phyloP scores from a whole-genome alignment of 1,284 basidiomycete genomes.

The Ceratorhiza oryzae-sativae region DNA sequence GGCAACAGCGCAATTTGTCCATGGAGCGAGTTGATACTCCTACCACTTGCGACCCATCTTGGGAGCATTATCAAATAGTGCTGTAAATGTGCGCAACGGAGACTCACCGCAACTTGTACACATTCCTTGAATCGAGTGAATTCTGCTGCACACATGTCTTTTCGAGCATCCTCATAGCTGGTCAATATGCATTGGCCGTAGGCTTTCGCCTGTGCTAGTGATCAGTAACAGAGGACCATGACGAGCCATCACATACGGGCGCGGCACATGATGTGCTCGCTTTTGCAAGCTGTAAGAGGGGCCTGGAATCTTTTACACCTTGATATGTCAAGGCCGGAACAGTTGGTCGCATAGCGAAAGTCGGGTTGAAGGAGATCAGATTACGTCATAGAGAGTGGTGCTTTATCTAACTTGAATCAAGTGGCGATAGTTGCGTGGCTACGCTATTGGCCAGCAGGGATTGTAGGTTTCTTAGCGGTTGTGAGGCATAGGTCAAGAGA shows the following conservation, averaged over 20 bases:
- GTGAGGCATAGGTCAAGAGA: no score
- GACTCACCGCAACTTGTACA: conserved; percentile 69
- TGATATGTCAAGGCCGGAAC: not conserved
- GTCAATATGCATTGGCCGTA: conserved; percentile 83
- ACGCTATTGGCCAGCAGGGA: no score
- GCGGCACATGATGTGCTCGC: conserved; percentile 26
- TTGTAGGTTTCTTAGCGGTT: no score
- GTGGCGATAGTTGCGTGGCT: no score
- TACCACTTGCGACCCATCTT: conserved; percentile 75
- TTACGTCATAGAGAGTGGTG: not conserved
- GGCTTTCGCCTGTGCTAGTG: conserved; percentile 60
- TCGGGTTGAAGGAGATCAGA: not conserved
- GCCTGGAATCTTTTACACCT: not conserved
- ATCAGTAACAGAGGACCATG: conserved; percentile 41
- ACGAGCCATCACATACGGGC: not conserved
- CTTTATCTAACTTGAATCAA: no score
- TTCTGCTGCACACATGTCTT: conserved; percentile 78
- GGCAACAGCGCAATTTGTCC: not conserved
- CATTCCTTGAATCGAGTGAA: conserved; percentile 79
- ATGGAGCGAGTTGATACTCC: conserved; percentile 34
- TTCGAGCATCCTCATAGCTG: conserved; percentile 76
- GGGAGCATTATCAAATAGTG: not conserved
- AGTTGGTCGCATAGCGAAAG: conserved; percentile 9
- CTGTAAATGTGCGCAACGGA: conserved; percentile 11
- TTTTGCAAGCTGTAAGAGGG: conserved; percentile 15